A percentile compares a stretch with the other conserved stretches of the same genome.
Conservation (phyloP, 176 grass and related monocot genomes). For the Oryza glumipatula region DNA sequence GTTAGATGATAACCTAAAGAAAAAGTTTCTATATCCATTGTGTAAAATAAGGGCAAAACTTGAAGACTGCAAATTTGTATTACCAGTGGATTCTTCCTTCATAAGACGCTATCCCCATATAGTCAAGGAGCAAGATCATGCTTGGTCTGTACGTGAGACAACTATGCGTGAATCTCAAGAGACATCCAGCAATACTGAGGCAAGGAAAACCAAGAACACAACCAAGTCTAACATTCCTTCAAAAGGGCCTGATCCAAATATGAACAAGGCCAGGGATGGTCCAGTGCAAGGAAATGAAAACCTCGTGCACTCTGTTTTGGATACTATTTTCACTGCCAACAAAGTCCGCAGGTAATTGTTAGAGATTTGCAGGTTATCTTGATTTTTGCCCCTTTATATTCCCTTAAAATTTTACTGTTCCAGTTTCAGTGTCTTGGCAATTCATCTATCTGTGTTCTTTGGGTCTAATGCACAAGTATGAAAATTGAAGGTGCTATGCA, state of each 20-base stretch:
- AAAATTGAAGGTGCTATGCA: not conserved
- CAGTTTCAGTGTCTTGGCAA: slow-evolving; percentile 1
- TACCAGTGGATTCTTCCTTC: slow-evolving; percentile 53
- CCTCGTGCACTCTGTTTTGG: slow-evolving; percentile 41
- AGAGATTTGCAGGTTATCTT: slow-evolving; percentile 1
- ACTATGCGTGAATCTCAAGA: slow-evolving; percentile 8
- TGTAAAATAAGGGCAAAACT: slow-evolving; percentile 52
- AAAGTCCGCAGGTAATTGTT: slow-evolving; percentile 66
- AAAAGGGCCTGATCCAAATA: slow-evolving; percentile 39
- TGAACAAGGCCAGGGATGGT: slow-evolving; percentile 39
- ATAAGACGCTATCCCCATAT: slow-evolving; percentile 56
- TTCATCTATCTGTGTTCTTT: not conserved
- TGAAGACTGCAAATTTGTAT: slow-evolving; percentile 65
- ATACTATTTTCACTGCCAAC: slow-evolving; percentile 52
- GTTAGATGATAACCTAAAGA: not conserved
- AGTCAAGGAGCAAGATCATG: slow-evolving; percentile 59
- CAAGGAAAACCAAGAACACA: slow-evolving; percentile 41
- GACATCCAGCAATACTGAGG: not conserved
- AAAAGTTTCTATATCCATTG: slow-evolving; percentile 42
- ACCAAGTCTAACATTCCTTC: slow-evolving; percentile 20
- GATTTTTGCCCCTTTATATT: not conserved
- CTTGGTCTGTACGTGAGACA: slow-evolving; percentile 49
- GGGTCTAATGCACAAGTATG: not conserved
- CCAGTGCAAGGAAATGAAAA: slow-evolving; percentile 44
- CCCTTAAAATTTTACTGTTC: not conserved